phyloP scores from a whole-genome alignment of 768 basidiomycete genomes.

The Leucogyrophana mollusca region DNA sequence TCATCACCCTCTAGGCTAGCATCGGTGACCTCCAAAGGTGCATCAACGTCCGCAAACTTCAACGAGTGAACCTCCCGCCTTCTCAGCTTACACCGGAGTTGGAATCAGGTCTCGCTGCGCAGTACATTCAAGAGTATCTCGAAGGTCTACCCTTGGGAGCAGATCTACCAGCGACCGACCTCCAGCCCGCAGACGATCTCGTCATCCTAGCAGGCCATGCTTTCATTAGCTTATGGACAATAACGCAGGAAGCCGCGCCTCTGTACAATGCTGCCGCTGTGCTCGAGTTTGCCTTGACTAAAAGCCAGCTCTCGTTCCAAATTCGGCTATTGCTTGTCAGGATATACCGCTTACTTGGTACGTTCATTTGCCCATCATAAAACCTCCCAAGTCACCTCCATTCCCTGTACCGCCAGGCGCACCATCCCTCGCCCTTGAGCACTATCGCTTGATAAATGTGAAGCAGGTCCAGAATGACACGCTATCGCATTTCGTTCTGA shows the following conservation, averaged over 20 bases:
- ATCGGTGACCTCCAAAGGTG: constrained; percentile 56
- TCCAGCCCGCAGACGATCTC: constrained; percentile 88
- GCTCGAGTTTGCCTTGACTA: constrained; percentile 68
- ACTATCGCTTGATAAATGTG: constrained; percentile 74
- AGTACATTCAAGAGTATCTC: constrained; percentile 63
- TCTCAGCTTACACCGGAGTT: constrained; percentile 53
- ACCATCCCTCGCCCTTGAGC: constrained; percentile 68
- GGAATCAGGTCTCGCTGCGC: constrained; percentile 50
- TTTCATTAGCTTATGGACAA: constrained; percentile 61
- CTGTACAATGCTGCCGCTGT: constrained; percentile 64
- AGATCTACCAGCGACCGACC: constrained; percentile 67
- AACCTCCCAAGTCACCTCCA: not conserved
- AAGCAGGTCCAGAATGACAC: constrained; percentile 92
- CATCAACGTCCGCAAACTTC: constrained; percentile 75
- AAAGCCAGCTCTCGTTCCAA: constrained; percentile 79
- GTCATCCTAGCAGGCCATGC: constrained; percentile 71
- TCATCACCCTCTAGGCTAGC: constrained; percentile 38
- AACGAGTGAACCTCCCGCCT: constrained; percentile 55
- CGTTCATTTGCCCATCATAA: constrained; percentile 6
- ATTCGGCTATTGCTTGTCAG: constrained; percentile 75
- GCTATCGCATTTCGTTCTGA: constrained; percentile 78
- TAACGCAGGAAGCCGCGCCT: constrained; percentile 52
- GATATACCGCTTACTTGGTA: constrained; percentile 81
- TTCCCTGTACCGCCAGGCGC: constrained; percentile 52
- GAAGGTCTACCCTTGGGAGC: constrained; percentile 65